A percentile compares a stretch with the other conserved stretches of the same genome.
Conservation (phyloP, 1,139 yeast species). For the Pichia sp. region DNA sequence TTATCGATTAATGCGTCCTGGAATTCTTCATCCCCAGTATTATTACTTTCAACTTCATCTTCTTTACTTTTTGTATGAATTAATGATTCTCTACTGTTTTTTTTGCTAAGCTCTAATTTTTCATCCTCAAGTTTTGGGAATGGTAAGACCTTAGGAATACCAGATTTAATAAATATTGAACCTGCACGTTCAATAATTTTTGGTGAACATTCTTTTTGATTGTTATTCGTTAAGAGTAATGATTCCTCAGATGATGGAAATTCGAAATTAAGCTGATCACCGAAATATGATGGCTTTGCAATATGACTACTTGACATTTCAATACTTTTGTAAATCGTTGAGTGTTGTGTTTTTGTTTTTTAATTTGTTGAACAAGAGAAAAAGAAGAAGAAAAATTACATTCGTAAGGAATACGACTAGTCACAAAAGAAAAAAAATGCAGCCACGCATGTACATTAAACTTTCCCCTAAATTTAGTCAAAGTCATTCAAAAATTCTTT, state of each 20-base stretch:
- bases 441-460: no score
- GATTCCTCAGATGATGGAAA: conserved; percentile 11
- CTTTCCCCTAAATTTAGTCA: no score
- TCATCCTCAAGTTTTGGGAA: conserved; percentile 5
- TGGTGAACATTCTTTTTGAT: not conserved
- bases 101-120: not conserved
- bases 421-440: no score
- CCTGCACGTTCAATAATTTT: conserved; percentile 14
- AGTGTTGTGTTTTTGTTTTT: not conserved
- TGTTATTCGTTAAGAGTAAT: not conserved
- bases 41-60: not conserved
- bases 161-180: conserved; percentile 16
- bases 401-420: no score
- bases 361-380: no score
- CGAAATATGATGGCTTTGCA: conserved; percentile 16
- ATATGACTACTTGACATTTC: conserved; percentile 8
- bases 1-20: no score
- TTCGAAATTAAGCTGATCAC: conserved; percentile 13
- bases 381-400: no score
- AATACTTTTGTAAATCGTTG: not conserved
- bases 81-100: not conserved
- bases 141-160: conserved; percentile 13
- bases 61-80: not conserved
- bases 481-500: no score
- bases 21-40: not conserved